Base-by-base conservation (phyloP, 768 basidiomycete genomes). In the Amanita muscaria region DNA sequence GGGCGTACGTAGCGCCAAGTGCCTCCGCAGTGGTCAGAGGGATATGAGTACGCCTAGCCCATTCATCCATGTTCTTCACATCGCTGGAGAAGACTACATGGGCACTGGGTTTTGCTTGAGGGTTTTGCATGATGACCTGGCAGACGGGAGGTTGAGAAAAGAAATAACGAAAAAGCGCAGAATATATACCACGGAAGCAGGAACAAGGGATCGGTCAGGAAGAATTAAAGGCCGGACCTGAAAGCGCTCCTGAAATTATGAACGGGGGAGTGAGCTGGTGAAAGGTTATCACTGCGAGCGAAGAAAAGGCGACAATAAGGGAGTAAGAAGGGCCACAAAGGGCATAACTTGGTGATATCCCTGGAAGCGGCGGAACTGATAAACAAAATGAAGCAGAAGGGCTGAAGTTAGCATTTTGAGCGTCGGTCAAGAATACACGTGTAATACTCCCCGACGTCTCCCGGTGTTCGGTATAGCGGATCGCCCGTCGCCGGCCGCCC, bases 1-100 rank as follows among this genome's bases (percentile, higher is more conserved):
- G 77, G 39, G 86, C 83, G 61, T 90, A 90, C 42, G 80, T 83
- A 10, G 79, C 76, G 15, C 85, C 85, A 44, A 90, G 67, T 23
- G 85, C 83, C 52, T 88, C 87, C 40, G 84, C 87, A 42, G 81
- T 87, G 53, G 85, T 87, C 49, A 90, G 70, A 33, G 85, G 84
- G 40, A 90, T 87, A 59, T 77, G 72, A 0, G 87, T 88, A 47
- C 86, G 77, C 44, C 66, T 70, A 0, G 88, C 83, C 87, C 87
- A 90, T 48, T 73, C 79, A 63, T 88, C 83, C 80, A 90, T 85
- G 59, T 82, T 80, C 46, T 70, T 70, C 59, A 89, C 83, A 56
- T 86, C 80, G 61, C 78, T 80, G 51, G 83, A 86, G 60, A 88
- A 89, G 49, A 82, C 72, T 61, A 88, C 76, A 14, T 46, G 36